These are phyloP conservation scores for Aureobasidium leucospermi DNA, from an alignment of 2,329 filamentous ascomycete genomes.

Conservation along the genomic window DNA sequence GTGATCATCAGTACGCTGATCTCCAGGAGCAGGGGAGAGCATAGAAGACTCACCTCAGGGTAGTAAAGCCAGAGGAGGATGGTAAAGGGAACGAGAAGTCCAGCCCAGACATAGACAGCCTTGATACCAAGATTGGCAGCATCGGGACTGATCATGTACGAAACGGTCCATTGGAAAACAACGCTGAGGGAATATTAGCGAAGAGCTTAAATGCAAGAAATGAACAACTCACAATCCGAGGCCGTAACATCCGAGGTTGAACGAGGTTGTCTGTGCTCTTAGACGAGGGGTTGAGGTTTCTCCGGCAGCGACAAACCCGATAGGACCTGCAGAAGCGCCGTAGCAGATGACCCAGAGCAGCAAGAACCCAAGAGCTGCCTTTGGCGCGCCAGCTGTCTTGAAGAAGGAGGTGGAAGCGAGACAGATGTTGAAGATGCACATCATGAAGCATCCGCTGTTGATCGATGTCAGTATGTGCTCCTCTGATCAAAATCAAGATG, in stretches of 20 bases:
- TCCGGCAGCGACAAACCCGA: constrained; percentile 16
- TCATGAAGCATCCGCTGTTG: constrained; percentile 13
- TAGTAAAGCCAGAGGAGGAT: constrained; percentile 17
- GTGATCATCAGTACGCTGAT: neutral
- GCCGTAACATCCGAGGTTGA: constrained; percentile 12
- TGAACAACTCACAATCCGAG: constrained; percentile 14
- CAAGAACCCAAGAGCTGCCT: constrained; percentile 17
- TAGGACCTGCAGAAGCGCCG: constrained; percentile 17
- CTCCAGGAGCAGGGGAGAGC: neutral
- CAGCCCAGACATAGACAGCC: constrained; percentile 17
- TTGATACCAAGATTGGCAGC: constrained; percentile 17
- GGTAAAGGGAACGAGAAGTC: constrained; percentile 13
- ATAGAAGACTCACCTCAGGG: constrained; percentile 13
- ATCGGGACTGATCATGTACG: constrained; percentile 18
- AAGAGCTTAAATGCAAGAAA: neutral
- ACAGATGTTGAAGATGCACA: constrained; percentile 17
- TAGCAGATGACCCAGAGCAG: constrained; percentile 18
- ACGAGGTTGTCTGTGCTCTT: constrained; percentile 15
- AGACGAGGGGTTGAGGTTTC: constrained; percentile 17
- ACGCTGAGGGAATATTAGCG: constrained; percentile 5
- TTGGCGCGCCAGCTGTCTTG: constrained; percentile 7
- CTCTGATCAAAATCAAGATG: neutral
- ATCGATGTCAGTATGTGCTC: neutral
- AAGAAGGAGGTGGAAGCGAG: constrained; percentile 16
- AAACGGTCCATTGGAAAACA: constrained; percentile 16